A percentile compares a stretch with the other conserved stretches of the same genome.
Conservation (phyloP, 2,329 filamentous ascomycete genomes). For the Aspergillus quadrilineatus region DNA sequence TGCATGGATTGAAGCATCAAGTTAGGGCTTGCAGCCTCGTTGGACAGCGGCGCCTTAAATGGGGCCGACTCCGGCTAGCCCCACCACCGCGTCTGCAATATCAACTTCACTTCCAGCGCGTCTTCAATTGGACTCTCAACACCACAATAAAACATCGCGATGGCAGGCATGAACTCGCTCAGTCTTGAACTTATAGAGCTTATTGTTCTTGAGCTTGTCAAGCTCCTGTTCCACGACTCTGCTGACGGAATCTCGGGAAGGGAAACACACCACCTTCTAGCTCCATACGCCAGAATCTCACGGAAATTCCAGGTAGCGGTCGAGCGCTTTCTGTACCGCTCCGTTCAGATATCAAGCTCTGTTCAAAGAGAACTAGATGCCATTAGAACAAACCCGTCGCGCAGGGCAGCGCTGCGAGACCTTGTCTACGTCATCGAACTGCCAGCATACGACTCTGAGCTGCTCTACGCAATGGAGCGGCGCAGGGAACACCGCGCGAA, state of each 20-base stretch:
- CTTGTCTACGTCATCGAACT: constrained; percentile 5
- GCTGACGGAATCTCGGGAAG: background rate
- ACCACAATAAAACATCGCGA: background rate
- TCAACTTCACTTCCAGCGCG: too few relatives aligned
- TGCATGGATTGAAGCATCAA: too few relatives aligned
- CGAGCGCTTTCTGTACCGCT: background rate
- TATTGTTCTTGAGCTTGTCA: background rate
- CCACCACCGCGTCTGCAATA: too few relatives aligned
- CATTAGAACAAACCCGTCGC: background rate
- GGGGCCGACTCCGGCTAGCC: too few relatives aligned
- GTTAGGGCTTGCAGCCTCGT: too few relatives aligned
- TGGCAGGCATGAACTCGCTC: background rate
- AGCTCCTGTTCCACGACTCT: background rate
- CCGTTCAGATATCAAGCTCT: background rate
- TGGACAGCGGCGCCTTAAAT: too few relatives aligned
- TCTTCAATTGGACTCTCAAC: too few relatives aligned
- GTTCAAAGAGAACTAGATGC: background rate
- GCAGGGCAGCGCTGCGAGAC: background rate
- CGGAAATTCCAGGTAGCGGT: constrained; percentile 2
- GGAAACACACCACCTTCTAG: background rate
- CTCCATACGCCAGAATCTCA: constrained; percentile 7
- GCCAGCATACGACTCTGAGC: background rate
- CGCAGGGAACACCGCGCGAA: constrained; percentile 1
- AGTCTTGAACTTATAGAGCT: constrained; percentile 6
- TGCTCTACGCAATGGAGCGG: background rate